Evolutionary conservation across 1,139 yeast species (phyloP), one percentile per base, ranked within the genome.

Genomic region (Pichia cactophila): DNA sequence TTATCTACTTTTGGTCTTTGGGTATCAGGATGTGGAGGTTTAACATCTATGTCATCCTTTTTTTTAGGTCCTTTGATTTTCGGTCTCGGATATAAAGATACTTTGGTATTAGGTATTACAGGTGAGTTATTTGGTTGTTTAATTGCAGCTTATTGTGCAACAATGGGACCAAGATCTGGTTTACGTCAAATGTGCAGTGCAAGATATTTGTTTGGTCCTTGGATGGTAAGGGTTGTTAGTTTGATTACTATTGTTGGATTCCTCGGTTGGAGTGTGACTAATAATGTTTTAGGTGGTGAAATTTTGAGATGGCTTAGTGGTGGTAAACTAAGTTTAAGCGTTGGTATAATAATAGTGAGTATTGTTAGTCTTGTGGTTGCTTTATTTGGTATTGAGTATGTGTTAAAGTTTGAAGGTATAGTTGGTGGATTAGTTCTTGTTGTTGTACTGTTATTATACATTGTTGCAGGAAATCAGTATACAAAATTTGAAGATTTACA

Each of bases 121-220:
- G 87, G 88, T 0, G 76, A 78, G 52, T 64, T 78, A 29, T 56
- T 84, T 7, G 96, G 96, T 0, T 82, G 92, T 60, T 66, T 75
- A 12, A 70, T 86, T 26, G 94, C 95, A 2, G 92, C 89, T 0
- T 86, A 85, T 62, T 86, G 90, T 61, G 75, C 94, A 4, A 74
- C 80, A 11, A 81, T 86, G 89, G 96, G 96, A 1, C 95, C 96
- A 1, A 73, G 86, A 52, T 84, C 94, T 0, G 96, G 96, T 0
- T 78, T 90, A 55, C 72, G 96, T 58, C 95, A 86, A 63, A 85
- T 87, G 89, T 90, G 86, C 9, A 75, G 87, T 23, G 84, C 90
- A 0, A 72, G 95, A 53, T 86, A 77, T 60, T 69, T 86, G 44
- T 86, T 86, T 63, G 95, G 96, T 1, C 83, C 89, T 80, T 85